Evolutionary conservation across 805 yeast species (phyloP), one percentile per base, ranked within the genome.

Genomic region (Priceomyces medius): DNA sequence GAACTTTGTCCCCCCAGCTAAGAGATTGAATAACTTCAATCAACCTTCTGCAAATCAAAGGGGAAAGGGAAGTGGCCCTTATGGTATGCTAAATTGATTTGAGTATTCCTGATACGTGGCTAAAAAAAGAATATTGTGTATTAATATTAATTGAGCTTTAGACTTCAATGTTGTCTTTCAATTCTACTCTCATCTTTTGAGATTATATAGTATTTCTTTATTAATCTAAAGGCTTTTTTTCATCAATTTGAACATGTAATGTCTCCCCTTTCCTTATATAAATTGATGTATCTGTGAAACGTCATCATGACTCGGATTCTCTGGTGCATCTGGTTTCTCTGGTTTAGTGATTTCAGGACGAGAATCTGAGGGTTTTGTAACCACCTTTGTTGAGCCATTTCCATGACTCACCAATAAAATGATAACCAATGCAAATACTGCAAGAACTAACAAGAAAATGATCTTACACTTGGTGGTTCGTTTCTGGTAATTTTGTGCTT

Each of bases 381-480:
- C 39, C 3, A 45, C 39, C 7, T 39, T 50, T 1, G 51, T 42
- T 3, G 40, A 20, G n/a, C 64, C 56, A 32, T 58, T 64, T 3
- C n/a, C 23, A 0, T 90, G 90, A 53, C 81, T 85, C 44, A 87
- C 73, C 49, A 89, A 63, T 3, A 90, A 79, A 12, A 88, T 58
- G 48, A 89, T 76, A 34, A 89, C 67, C 40, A 88, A 66, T 3
- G 86, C 82, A 24, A 88, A 65, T 17, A 88, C 91, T 18, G 89
- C 60, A 41, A 91, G 71, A 4, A 81, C 65, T 45, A 93, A 63
- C 37, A 91, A 73, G 29, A 91, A 71, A 9, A 91, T 90, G 28
- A 91, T 64, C 60, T 88, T 89, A 66, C 98, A 93, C 62, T 90
- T 93, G 44, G 88, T 88, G 2, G 96, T 87, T 45, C 93, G 74